Conservation (phyloP, 345 rosid genomes). For the Salix exigua region DNA sequence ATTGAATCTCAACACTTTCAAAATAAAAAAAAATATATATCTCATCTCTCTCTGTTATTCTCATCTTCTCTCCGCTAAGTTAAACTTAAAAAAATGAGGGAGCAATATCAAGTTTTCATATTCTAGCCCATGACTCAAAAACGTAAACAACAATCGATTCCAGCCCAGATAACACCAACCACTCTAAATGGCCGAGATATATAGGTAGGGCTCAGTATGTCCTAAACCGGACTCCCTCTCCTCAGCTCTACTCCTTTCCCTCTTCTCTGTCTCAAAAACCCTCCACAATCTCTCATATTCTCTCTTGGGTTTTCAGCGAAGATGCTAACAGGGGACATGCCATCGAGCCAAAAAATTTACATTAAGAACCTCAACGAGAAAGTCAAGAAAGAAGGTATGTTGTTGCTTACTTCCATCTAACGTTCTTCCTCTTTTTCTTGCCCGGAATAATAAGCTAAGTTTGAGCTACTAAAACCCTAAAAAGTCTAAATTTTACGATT, state of each 20-base stretch:
- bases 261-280: neutral
- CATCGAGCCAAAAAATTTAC: no score
- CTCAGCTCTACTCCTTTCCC: neutral
- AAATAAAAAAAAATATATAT: no score
- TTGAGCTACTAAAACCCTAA: neutral
- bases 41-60: no score
- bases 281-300: neutral
- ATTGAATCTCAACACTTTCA: no score
- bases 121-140: neutral
- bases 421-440: neutral
- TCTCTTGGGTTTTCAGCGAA: neutral
- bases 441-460: neutral
- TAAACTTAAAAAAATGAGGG: no score
- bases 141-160: neutral
- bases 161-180: neutral
- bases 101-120: neutral
- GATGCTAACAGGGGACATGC: no score
- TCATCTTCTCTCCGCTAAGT: no score
- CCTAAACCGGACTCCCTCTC: neutral
- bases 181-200: neutral
- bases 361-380: no score
- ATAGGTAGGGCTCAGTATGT: neutral
- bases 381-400: no score
- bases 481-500: neutral
- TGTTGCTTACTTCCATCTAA: neutral